Base-by-base conservation (phyloP, 2,329 filamentous ascomycete species). In the Epichloe hybrida region DNA sequence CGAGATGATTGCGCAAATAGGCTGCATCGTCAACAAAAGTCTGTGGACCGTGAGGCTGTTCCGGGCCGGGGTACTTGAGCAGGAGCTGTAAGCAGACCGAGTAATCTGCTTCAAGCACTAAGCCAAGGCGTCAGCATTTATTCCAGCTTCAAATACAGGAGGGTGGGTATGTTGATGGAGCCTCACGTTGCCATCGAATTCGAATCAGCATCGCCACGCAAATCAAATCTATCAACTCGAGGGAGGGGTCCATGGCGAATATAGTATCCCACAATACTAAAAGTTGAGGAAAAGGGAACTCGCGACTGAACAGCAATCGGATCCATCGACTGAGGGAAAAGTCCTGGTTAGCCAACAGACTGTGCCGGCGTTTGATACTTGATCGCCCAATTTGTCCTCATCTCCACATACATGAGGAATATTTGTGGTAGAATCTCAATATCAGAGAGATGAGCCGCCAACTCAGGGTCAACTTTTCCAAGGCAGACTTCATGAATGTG, bases 401-500 rank as follows among this genome's bases (percentile, higher is more conserved):
- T 48, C 55, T 41, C 15, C 12, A 64, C 75, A 65, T 69, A 93
- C 86, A 97, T 94, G 23, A 97, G 71, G 62, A 97, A 98, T 48
- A 98, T 91, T 60, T 98, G 93, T 1, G 93, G 93, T n/a, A 96
- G 70, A 54, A 98, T 83, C 53, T 96, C 91, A 45, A 96, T 83
- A 53, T 80, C 78, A 52, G 82, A 83, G 17, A 98, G 75, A 64
- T 97, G 90, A 23, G 75, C 73, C 13, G 88, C 84, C 31, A 97
- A 75, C 61, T 89, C 84, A n/a, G 86, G 83, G 62, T 97, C 93
- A 34, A 88, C 75, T 56, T 81, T 83, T 52, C 80, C 80, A 43
- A 98, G 71, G 48, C 87, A 82, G 31, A 85, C 78, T 59, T 95
- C 83, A 62, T 97, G 91, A 54, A 98, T 94, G 58, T 84, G 80